Base-by-base conservation (phyloP, 129 eudicot genomes). In the Artemisia annua region DNA sequence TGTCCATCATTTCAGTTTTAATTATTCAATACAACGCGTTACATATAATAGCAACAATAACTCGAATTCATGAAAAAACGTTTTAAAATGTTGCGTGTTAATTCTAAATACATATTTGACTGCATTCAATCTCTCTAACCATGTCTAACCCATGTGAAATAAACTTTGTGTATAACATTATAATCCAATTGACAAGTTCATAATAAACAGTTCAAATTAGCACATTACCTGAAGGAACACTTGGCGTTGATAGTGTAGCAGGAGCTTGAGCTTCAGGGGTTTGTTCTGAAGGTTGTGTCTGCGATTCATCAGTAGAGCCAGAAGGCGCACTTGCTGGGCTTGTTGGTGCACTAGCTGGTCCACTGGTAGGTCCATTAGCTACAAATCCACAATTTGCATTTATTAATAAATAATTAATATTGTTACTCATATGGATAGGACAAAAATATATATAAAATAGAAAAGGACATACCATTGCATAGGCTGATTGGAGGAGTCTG, bases 401-500 rank as follows among this genome's bases (percentile, higher is more conserved):
- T 4, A 5, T 35, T 0, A 35, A 5, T 1, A 39, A 32, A 4
- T 0, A 32, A 5, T 5, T 32, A 32, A 6, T 1, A 26, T 30
- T 4, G 0, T 30, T 32, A 32, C 4, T 32, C 39, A 32, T 65
- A 12, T 24, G 17, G 39, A 59, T 12, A 59, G 35, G 26, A 24
- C 26, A 24, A 24, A 24, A 24, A 24, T 24, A 15, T 24, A 53
- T 3, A 0, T 5, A n/a, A 10, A 48, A 57, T 0, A 86, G 51
- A 39, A 39, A 39, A 39, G 2, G 11, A 0, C 9, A 8, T 85
- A 87, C 95, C 81, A 24, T 86, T 85, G 76, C 97, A 91, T 57
- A 20, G 77, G 75, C 83, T 83, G 48, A 82, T 54, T 10, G 89
- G 83, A 12, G 97, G 97, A 48, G 97, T 91, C 44, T 85, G 82